Percentiles rank a stretch among this genome's conserved stretches.
phyloP scores from a whole-genome alignment of 1,284 basidiomycete genomes.

The Ceraceosorus bombacis region DNA sequence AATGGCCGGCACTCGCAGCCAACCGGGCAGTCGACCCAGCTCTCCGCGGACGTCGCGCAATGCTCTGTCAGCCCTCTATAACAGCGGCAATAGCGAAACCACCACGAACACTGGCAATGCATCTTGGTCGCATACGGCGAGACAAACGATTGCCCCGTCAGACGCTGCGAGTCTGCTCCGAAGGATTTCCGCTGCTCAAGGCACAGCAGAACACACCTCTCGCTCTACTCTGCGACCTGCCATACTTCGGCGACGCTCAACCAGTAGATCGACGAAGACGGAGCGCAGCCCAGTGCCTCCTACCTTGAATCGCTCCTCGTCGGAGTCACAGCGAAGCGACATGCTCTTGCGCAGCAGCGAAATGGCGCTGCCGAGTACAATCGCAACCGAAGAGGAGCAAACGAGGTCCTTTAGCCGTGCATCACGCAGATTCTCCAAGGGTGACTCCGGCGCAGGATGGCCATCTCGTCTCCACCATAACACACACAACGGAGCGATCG shows the following conservation, averaged over 20 bases:
- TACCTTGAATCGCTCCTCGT: neutral
- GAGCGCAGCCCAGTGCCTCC: neutral
- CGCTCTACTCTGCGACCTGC: neutral
- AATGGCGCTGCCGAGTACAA: neutral
- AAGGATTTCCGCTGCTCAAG: too few species aligned
- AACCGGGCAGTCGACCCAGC: neutral
- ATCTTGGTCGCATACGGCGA: neutral
- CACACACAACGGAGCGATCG: too few species aligned
- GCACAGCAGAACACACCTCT: too few species aligned
- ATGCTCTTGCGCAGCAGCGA: neutral
- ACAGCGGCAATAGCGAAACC: neutral
- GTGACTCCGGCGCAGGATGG: too few species aligned
- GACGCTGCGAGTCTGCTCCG: too few species aligned
- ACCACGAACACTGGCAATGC: neutral
- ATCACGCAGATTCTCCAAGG: too few species aligned
- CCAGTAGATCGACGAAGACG: conserved; percentile 3
- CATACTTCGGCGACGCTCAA: conserved; percentile 7
- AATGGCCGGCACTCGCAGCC: neutral
- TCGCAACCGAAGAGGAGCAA: too few species aligned
- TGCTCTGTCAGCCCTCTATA: neutral
- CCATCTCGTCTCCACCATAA: too few species aligned
- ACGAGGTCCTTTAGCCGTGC: too few species aligned
- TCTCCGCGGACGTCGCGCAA: neutral
- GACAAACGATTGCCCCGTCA: too few species aligned
- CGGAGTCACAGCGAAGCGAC: neutral